A percentile compares a stretch with the other conserved stretches of the same genome.
Evolutionary conservation across 1,284 basidiomycete genomes (phyloP).

Genomic region (Ceratobasidium sp.): DNA sequence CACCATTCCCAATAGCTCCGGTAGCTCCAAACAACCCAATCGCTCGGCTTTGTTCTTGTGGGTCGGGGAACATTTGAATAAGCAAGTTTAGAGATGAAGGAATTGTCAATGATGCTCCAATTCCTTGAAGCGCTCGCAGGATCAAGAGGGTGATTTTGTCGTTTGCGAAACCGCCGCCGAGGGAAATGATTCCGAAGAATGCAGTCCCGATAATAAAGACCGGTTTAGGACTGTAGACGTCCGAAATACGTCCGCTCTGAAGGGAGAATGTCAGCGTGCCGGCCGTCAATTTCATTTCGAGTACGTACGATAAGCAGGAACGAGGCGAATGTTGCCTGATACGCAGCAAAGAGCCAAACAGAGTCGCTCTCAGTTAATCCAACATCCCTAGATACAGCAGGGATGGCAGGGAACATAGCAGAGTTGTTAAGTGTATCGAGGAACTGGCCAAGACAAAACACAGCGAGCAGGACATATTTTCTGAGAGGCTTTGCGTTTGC

Average conservation of each 20-base stretch:
- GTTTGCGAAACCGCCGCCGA: slow-evolving; percentile 35
- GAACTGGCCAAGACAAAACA: slow-evolving; percentile 61
- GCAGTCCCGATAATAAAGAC: slow-evolving; percentile 39
- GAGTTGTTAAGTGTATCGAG: slow-evolving; percentile 63
- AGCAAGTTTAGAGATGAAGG: slow-evolving; percentile 58
- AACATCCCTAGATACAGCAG: slow-evolving; percentile 51
- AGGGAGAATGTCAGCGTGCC: neutral
- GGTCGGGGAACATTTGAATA: slow-evolving; percentile 56
- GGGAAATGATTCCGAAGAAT: slow-evolving; percentile 38
- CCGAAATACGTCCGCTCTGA: slow-evolving; percentile 40
- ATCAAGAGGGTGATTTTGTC: slow-evolving; percentile 42
- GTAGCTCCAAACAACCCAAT: slow-evolving; percentile 54
- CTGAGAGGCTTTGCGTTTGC: slow-evolving; percentile 27
- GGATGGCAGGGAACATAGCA: slow-evolving; percentile 60
- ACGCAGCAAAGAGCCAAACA: slow-evolving; percentile 43
- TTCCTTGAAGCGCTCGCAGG: slow-evolving; percentile 38
- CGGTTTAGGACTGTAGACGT: slow-evolving; percentile 42
- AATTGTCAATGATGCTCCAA: slow-evolving; percentile 55
- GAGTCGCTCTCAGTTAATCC: slow-evolving; percentile 41
- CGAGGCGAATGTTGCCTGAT: slow-evolving; percentile 36
- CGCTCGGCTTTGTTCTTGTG: slow-evolving; percentile 54
- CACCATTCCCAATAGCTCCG: slow-evolving; percentile 54
- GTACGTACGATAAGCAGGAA: slow-evolving; percentile 39
- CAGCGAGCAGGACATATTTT: slow-evolving; percentile 54
- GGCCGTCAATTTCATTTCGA: neutral